Percentiles rank a stretch among this genome's conserved stretches.
Conservation (phyloP, 2,329 filamentous ascomycete genomes). For the Xylariaceae sp. region DNA sequence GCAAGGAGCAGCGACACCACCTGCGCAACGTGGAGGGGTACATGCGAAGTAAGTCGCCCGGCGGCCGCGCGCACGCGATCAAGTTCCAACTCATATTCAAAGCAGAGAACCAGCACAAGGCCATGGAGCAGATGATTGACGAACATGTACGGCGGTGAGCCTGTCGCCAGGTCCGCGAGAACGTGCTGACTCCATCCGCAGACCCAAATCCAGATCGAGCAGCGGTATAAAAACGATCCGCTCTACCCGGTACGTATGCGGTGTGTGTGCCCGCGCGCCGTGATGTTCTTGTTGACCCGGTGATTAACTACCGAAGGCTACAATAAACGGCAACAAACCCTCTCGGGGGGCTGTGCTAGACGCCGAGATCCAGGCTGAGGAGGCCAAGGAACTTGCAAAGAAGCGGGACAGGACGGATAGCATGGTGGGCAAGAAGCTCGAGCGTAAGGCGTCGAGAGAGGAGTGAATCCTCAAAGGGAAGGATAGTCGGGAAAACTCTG, state of each 20-base stretch:
- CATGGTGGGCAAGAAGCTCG: slow-evolving; percentile 24
- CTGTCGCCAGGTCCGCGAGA: no score
- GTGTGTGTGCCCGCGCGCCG: no score
- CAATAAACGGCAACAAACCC: slow-evolving; percentile 27
- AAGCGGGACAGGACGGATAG: slow-evolving; percentile 28
- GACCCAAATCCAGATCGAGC: slow-evolving; percentile 21
- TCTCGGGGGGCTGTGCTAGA: slow-evolving; percentile 28
- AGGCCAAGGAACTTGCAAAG: slow-evolving; percentile 26
- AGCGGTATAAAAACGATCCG: slow-evolving; percentile 29
- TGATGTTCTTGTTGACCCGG: neutral
- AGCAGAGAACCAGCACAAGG: slow-evolving; percentile 25
- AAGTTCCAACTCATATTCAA: neutral
- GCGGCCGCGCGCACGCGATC: no score
- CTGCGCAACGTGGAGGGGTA: slow-evolving; percentile 25
- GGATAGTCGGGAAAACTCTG: neutral
- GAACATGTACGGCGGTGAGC: slow-evolving; percentile 28
- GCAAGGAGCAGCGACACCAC: slow-evolving; percentile 25
- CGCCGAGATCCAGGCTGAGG: slow-evolving; percentile 29
- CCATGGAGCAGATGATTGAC: slow-evolving; percentile 26
- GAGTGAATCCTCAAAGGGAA: neutral
- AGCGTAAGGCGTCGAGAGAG: slow-evolving; percentile 7
- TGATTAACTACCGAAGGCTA: slow-evolving; percentile 21
- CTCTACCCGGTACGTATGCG: slow-evolving; percentile 23
- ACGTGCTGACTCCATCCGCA: no score
- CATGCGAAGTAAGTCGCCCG: slow-evolving; percentile 21